Evolutionary conservation across 768 basidiomycete species (phyloP).

Genomic region (Boletus pseudopeckii): DNA sequence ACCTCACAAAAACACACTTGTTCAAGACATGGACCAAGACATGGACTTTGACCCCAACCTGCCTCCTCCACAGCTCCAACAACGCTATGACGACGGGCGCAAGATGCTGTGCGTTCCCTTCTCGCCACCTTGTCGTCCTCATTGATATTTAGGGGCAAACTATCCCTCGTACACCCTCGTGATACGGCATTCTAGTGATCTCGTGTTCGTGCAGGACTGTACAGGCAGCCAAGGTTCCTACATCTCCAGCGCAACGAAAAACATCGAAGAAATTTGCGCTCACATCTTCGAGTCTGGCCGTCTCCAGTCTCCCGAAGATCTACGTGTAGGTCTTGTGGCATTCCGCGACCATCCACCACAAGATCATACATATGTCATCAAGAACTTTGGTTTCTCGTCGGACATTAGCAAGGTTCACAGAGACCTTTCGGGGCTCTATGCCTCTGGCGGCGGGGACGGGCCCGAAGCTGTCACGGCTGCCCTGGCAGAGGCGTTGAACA

Average conservation of each 20-base stretch:
- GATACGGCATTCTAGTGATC: slow-evolving; percentile 52
- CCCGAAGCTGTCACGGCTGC: slow-evolving; percentile 97
- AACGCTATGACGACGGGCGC: slow-evolving; percentile 39
- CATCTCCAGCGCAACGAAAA: slow-evolving; percentile 92
- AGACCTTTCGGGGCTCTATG: slow-evolving; percentile 79
- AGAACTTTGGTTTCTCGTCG: slow-evolving; percentile 92
- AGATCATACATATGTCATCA: slow-evolving; percentile 91
- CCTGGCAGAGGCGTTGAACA: slow-evolving; percentile 76
- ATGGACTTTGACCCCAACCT: slow-evolving; percentile 60
- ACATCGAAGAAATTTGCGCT: slow-evolving; percentile 93
- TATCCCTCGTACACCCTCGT: slow-evolving; percentile 5
- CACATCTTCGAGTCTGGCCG: slow-evolving; percentile 94
- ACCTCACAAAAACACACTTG: not conserved
- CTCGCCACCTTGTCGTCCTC: not conserved
- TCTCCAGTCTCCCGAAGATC: slow-evolving; percentile 81
- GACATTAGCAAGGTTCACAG: slow-evolving; percentile 85
- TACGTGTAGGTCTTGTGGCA: slow-evolving; percentile 88
- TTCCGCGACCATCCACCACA: slow-evolving; percentile 98
- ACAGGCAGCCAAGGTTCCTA: slow-evolving; percentile 90
- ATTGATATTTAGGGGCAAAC: slow-evolving; percentile 13
- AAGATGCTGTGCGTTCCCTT: slow-evolving; percentile 69
- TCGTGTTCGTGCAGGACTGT: slow-evolving; percentile 94
- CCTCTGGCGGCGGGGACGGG: slow-evolving; percentile 90
- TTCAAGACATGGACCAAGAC: slow-evolving; percentile 67
- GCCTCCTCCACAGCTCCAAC: slow-evolving; percentile 35